Conservation (phyloP, 164 flowering plant genomes). For the Chimonanthus salicifolius region DNA sequence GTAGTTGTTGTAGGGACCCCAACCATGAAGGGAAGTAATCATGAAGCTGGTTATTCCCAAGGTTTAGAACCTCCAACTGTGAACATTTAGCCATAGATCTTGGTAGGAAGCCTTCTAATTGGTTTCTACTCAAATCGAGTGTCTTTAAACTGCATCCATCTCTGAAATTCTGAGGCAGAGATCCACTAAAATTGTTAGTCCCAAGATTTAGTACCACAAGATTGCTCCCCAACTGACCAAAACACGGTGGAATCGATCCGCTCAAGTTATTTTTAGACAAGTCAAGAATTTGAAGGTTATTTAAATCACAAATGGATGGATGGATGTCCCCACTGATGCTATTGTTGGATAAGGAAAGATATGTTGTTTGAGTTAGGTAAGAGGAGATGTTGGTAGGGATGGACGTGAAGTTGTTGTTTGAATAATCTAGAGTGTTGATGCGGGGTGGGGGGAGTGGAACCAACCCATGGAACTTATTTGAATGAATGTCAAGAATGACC, state of each 20-base stretch:
- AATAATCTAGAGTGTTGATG: no score
- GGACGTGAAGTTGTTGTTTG: no score
- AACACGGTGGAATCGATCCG: slow-evolving; percentile 39
- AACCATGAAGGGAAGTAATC: slow-evolving; percentile 3
- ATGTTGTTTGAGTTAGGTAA: slow-evolving; percentile 2
- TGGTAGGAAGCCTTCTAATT: slow-evolving; percentile 29
- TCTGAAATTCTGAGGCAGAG: background rate
- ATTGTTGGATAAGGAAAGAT: slow-evolving; percentile 38
- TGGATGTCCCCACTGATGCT: slow-evolving; percentile 41
- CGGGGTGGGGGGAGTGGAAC: slow-evolving; percentile 22
- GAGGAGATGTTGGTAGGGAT: background rate
- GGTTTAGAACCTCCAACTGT: slow-evolving; percentile 9
- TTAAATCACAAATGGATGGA: slow-evolving; percentile 35
- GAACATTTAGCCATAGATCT: slow-evolving; percentile 9
- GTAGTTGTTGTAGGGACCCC: background rate
- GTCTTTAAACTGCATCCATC: background rate
- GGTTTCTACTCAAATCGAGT: background rate
- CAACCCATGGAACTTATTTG: slow-evolving; percentile 34
- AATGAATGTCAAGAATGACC: slow-evolving; percentile 28
- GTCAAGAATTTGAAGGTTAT: slow-evolving; percentile 33
- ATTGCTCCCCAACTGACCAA: slow-evolving; percentile 4
- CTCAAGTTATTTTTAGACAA: slow-evolving; percentile 37
- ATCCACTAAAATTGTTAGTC: background rate
- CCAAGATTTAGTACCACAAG: slow-evolving; percentile 43
- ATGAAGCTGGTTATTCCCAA: slow-evolving; percentile 1